A percentile compares a stretch with the other conserved stretches of the same genome.
Conservation (phyloP, 2,329 filamentous ascomycete genomes). For the Apiospora arundinis region DNA sequence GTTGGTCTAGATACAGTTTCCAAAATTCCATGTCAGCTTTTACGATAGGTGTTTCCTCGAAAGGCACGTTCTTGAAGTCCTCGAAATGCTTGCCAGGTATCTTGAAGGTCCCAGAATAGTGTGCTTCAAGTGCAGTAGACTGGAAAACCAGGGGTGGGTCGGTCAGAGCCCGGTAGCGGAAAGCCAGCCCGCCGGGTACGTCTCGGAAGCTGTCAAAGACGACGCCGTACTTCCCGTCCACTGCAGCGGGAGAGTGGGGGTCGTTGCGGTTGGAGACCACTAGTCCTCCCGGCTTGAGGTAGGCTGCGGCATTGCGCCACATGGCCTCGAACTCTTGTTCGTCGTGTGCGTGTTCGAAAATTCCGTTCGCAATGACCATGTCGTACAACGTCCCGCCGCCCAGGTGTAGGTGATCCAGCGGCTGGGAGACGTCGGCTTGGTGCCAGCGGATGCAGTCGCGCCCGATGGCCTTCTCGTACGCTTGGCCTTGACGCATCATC, state of each 20-base stretch:
- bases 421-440: too few relatives aligned
- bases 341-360: too few relatives aligned
- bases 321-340: too few relatives aligned
- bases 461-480: too few relatives aligned
- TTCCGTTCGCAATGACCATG: too few relatives aligned
- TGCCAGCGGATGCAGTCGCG: too few relatives aligned
- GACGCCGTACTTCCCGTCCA: slow-evolving; percentile 11
- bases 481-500: too few relatives aligned
- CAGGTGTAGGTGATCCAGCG: too few relatives aligned
- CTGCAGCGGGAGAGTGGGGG: slow-evolving; percentile 5
- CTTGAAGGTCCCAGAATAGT: slow-evolving; percentile 31
- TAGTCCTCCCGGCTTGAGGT: too few relatives aligned
- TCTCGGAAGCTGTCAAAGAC: slow-evolving; percentile 22
- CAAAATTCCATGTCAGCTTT: slow-evolving; percentile 33
- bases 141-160: slow-evolving; percentile 30
- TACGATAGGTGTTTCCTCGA: slow-evolving; percentile 31
- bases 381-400: too few relatives aligned
- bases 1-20: slow-evolving; percentile 31
- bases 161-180: slow-evolving; percentile 26
- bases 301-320: too few relatives aligned
- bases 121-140: slow-evolving; percentile 31
- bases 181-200: slow-evolving; percentile 32
- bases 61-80: slow-evolving; percentile 32
- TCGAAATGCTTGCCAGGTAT: slow-evolving; percentile 32
- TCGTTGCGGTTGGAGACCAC: slow-evolving; percentile 14